These are phyloP conservation scores for Fusarium poae DNA, from an alignment of 2,329 filamentous ascomycete genomes.

Conservation along the genomic window DNA sequence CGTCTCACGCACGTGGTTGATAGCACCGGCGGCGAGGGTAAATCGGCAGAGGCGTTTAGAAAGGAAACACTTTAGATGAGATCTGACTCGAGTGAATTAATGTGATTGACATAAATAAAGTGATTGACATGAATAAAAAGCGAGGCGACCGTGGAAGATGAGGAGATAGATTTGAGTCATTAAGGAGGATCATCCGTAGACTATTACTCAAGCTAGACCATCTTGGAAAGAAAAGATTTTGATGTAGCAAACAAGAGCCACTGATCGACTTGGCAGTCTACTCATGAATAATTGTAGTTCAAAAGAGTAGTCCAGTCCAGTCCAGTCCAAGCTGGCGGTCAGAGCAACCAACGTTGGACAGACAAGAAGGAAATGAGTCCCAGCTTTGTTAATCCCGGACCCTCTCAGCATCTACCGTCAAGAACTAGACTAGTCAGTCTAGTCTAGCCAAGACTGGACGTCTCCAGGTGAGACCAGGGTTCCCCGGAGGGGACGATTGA, in stretches of 20 bases:
- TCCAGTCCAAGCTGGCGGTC: neutral
- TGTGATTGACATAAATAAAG: neutral
- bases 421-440: neutral
- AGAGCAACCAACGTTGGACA: conserved; percentile 4
- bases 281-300: neutral
- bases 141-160: conserved; percentile 8
- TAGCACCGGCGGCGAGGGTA: neutral
- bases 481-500: conserved; percentile 6
- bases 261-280: conserved; percentile 13
- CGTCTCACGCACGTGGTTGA: conserved; percentile 33
- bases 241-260: conserved; percentile 5
- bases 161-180: neutral
- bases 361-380: neutral
- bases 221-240: neutral
- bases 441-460: neutral
- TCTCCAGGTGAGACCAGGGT: conserved; percentile 11
- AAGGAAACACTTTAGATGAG: neutral
- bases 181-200: neutral
- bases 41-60: conserved; percentile 17
- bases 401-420: conserved; percentile 21
- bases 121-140: neutral
- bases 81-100: conserved; percentile 5
- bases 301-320: neutral
- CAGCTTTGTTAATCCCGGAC: conserved; percentile 25
- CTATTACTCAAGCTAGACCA: neutral